Evolutionary conservation across 2,329 filamentous ascomycete species (phyloP).

Genomic region (Rhynchosporium agropyri): DNA sequence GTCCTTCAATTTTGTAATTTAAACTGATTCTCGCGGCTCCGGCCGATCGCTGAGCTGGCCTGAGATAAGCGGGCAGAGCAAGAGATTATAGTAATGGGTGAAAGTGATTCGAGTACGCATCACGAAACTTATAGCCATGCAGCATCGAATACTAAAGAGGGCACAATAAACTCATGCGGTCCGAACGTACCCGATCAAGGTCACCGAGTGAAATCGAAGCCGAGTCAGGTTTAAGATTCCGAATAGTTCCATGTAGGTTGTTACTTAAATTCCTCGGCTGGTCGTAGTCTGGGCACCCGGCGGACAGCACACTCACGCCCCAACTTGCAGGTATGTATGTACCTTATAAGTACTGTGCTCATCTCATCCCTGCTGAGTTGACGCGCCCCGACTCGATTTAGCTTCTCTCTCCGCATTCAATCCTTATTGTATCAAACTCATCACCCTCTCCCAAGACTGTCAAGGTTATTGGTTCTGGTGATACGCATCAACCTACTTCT

Average conservation of each 20-base stretch:
- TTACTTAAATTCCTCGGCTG: neutral
- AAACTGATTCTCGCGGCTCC: neutral
- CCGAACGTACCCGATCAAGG: neutral
- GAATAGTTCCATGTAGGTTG: neutral
- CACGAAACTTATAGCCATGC: conserved; percentile 3
- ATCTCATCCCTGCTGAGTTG: conserved; percentile 5
- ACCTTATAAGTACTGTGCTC: too few species aligned
- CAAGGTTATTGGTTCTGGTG: conserved; percentile 44
- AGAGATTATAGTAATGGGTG: neutral
- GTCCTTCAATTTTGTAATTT: neutral
- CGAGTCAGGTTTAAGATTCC: neutral
- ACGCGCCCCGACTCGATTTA: conserved; percentile 10
- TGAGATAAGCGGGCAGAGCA: neutral
- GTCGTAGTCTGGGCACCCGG: neutral
- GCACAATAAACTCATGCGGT: neutral
- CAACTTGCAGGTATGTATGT: too few species aligned
- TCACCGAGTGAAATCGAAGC: neutral
- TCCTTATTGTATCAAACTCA: neutral
- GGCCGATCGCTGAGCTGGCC: conserved; percentile 3
- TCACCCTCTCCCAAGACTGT: neutral
- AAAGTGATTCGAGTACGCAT: neutral
- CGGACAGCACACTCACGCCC: conserved; percentile 1
- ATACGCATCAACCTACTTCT: conserved; percentile 51
- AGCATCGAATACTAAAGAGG: neutral
- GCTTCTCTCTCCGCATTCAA: conserved; percentile 2